phyloP scores from a whole-genome alignment of 345 rosid genomes.

The Capsella bursapastoris region DNA sequence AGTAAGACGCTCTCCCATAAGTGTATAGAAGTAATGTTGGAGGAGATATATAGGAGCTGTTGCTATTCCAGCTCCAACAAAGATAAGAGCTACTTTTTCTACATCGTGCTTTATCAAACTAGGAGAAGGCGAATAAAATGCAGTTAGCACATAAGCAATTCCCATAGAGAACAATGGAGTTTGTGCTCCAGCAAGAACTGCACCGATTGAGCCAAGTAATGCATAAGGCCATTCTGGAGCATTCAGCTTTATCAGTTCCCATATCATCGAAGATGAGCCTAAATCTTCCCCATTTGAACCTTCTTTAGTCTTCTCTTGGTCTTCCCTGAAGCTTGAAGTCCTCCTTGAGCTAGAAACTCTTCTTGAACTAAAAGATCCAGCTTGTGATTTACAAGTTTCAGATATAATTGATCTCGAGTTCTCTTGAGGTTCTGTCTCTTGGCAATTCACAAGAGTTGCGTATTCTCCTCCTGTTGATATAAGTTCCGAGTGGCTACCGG shows the following conservation, averaged over 20 bases:
- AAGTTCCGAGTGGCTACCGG: conserved; percentile 70
- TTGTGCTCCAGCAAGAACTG: conserved; percentile 73
- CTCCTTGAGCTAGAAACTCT: conserved; percentile 35
- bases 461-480: conserved; percentile 72
- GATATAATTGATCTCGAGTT: conserved; percentile 46
- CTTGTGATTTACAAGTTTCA: conserved; percentile 30
- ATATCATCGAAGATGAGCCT: conserved; percentile 48
- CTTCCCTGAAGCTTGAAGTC: conserved; percentile 44
- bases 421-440: conserved; percentile 51
- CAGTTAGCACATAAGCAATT: conserved; percentile 64
- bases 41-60: conserved; percentile 69
- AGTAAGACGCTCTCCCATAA: conserved; percentile 87
- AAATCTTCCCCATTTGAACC: conserved; percentile 26
- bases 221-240: conserved; percentile 89
- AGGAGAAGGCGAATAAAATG: conserved; percentile 59
- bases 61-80: conserved; percentile 53
- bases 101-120: conserved; percentile 56
- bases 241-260: conserved; percentile 74
- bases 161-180: conserved; percentile 78
- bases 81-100: conserved; percentile 52
- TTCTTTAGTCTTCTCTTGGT: conserved; percentile 32
- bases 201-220: conserved; percentile 78
- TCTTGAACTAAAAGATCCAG: conserved; percentile 35
- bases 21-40: conserved; percentile 77
- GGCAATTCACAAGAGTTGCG: conserved; percentile 59